Conservation (phyloP, 768 basidiomycete genomes). For the Suillus alpinus region DNA sequence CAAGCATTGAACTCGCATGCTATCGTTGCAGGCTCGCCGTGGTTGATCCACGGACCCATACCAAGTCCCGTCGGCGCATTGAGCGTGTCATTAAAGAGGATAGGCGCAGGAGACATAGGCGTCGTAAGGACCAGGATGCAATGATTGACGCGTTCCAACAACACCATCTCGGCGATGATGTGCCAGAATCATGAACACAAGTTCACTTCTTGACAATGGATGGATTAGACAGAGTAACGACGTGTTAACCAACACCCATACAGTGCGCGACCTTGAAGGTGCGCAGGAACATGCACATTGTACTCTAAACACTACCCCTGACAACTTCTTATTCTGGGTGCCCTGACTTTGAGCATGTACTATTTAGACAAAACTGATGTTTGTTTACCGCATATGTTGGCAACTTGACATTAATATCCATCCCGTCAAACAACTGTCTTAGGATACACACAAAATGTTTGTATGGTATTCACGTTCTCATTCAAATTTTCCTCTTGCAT, state of each 20-base stretch:
- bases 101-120: conserved; percentile 72
- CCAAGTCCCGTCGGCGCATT: conserved; percentile 65
- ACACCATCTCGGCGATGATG: conserved; percentile 36
- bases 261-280: conserved; percentile 3
- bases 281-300: conserved; percentile 4
- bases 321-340: background rate
- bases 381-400: background rate
- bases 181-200: conserved; percentile 12
- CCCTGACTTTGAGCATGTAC: background rate
- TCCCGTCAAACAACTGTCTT: background rate
- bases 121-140: conserved; percentile 81
- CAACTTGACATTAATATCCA: background rate
- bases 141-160: conserved; percentile 78
- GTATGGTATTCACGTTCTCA: background rate
- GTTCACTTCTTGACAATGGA: conserved; percentile 19
- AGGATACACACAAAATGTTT: background rate
- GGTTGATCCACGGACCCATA: conserved; percentile 63
- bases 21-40: conserved; percentile 71
- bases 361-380: conserved; percentile 4
- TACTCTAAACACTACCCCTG: conserved; percentile 1
- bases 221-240: conserved; percentile 2
- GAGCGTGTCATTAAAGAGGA: conserved; percentile 86
- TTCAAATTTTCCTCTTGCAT: background rate
- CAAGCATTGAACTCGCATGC: conserved; percentile 83
- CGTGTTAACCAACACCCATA: background rate